Evolutionary conservation across 768 basidiomycete species (phyloP), one percentile per base, ranked within the genome.

Genomic region (Agaricus blazei): DNA sequence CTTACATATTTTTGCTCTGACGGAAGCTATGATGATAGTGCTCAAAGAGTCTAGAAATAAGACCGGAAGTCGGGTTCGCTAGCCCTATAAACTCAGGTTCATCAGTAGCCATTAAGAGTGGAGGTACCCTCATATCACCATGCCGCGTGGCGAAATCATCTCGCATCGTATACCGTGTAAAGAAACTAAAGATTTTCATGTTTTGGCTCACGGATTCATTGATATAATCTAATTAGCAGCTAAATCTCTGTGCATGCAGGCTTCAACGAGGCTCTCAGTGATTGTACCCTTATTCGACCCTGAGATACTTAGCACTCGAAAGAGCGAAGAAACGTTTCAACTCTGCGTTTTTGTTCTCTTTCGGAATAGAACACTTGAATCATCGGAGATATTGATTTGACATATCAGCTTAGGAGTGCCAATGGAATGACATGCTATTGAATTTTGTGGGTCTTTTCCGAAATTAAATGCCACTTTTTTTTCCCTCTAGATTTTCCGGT

Each of bases 131-230:
- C n/a, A 54, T 41, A 38, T 29, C 34, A 9, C 36, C 40, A 54
- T 45, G 45, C 52, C 52, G 47, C 45, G 38, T 6, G 43, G 34
- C 34, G 34, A 34, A 31, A 34, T 8, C 11, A 11, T 19, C 27
- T 9, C 43, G 43, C 23, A 42, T 14, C 52, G 47, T 31, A 31
- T 28, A 15, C 37, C 28, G 19, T 31, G 36, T 38, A 34, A 47
- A 54, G 52, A 54, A 48, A 45, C 28, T 47, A 37, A 37, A 54
- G 27, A 47, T 12, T 54, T 28, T 54, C 52, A 54, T 48, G 36
- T 52, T 46, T 54, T 54, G 52, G 45, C 46, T 54, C 46, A 26
- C 27, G 14, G 29, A 36, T 47, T 27, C 24, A 48, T 40, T 47
- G 40, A 26, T 48, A 27, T 48, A 27, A 44, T 40, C 52, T 27